Evolutionary conservation across 331 rosid genomes (phyloP).

Genomic region (Saraca asoca): DNA sequence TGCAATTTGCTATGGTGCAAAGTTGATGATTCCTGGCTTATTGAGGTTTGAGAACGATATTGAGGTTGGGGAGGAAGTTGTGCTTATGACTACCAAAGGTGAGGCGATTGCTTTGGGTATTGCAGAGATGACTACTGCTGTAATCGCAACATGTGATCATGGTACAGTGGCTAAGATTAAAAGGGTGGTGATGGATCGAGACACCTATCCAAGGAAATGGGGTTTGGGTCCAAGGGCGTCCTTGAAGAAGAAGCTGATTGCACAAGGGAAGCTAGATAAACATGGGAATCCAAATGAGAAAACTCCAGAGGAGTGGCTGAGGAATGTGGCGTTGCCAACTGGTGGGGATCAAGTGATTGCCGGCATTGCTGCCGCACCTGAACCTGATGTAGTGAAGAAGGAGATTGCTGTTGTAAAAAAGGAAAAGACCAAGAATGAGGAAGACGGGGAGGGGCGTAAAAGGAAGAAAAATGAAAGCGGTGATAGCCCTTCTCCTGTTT

Average conservation of each 20-base stretch:
- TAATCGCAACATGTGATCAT: slow-evolving; percentile 92
- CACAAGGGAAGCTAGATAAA: slow-evolving; percentile 61
- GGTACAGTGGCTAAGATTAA: slow-evolving; percentile 91
- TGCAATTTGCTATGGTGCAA: slow-evolving; percentile 95
- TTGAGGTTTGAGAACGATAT: slow-evolving; percentile 88
- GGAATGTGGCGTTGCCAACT: slow-evolving; percentile 64
- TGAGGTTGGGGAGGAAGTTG: slow-evolving; percentile 91
- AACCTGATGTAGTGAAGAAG: slow-evolving; percentile 32
- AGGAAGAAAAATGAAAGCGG: slow-evolving; percentile 42
- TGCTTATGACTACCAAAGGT: slow-evolving; percentile 91
- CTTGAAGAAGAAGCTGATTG: slow-evolving; percentile 61
- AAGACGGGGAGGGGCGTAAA: slow-evolving; percentile 40
- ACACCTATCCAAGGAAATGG: slow-evolving; percentile 84
- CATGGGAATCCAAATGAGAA: slow-evolving; percentile 66
- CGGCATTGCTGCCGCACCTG: slow-evolving; percentile 49
- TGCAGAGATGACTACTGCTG: slow-evolving; percentile 97
- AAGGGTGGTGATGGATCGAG: slow-evolving; percentile 96
- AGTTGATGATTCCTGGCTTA: slow-evolving; percentile 89
- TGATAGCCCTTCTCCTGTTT: slow-evolving; percentile 34
- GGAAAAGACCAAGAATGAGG: slow-evolving; percentile 24
- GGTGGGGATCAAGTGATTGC: slow-evolving; percentile 75
- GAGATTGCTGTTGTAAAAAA: slow-evolving; percentile 19
- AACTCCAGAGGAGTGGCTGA: slow-evolving; percentile 79
- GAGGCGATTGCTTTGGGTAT: slow-evolving; percentile 93
- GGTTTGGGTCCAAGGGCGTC: slow-evolving; percentile 69